Conservation (phyloP, 768 basidiomycete species). For the Hygrocybe coccinea region DNA sequence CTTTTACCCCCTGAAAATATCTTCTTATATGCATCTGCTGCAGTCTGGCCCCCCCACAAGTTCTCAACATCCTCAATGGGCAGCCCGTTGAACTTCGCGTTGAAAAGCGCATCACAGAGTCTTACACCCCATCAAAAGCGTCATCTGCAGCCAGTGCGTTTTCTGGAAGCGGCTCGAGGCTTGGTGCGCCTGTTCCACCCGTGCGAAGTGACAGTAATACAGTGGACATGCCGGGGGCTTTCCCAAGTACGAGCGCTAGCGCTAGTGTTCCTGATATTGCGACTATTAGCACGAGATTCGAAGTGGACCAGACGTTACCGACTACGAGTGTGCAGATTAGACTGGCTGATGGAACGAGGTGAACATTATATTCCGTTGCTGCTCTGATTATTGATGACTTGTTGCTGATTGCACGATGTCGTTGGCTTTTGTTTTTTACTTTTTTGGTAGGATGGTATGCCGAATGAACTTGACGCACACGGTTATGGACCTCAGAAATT, state of each 20-base stretch:
- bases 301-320: constrained; percentile 77
- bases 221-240: constrained; percentile 54
- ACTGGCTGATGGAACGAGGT: constrained; percentile 88
- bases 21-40: neutral
- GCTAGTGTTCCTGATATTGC: constrained; percentile 26
- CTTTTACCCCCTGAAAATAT: neutral
- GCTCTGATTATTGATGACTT: neutral
- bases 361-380: constrained; percentile 8
- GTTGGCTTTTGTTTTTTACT: constrained; percentile 1
- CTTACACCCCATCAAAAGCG: constrained; percentile 57
- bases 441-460: constrained; percentile 56
- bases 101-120: constrained; percentile 60
- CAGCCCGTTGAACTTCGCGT: constrained; percentile 86
- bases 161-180: constrained; percentile 68
- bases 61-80: constrained; percentile 67
- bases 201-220: neutral
- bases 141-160: constrained; percentile 54
- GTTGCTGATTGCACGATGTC: neutral
- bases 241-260: constrained; percentile 33
- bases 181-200: constrained; percentile 73
- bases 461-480: constrained; percentile 91
- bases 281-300: constrained; percentile 53
- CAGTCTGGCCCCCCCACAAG: constrained; percentile 72
- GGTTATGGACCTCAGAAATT: constrained; percentile 75
- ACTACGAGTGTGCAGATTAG: constrained; percentile 88